Conservation (phyloP, 140 eudicot genomes). For the Senecio squalidus region DNA sequence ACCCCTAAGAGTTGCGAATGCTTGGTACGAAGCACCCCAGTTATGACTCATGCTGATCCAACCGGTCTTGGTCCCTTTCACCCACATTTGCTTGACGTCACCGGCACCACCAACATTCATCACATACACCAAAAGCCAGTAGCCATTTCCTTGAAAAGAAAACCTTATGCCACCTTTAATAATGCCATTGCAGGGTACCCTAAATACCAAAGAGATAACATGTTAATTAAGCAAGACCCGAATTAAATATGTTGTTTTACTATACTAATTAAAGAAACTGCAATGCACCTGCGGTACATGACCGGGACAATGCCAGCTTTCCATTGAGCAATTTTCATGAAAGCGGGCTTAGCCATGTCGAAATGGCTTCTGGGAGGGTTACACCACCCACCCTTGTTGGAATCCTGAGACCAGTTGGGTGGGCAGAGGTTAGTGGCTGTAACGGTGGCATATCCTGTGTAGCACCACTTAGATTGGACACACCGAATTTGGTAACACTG, state of each 20-base stretch:
- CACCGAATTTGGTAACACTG: constrained; percentile 64
- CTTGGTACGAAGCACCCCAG: constrained; percentile 42
- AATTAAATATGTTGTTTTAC: background rate
- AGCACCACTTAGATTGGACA: constrained; percentile 50
- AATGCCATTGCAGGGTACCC: constrained; percentile 52
- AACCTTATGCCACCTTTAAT: constrained; percentile 50
- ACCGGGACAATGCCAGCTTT: constrained; percentile 78
- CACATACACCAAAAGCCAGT: constrained; percentile 64
- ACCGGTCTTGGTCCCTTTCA: constrained; percentile 55
- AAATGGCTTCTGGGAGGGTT: constrained; percentile 76
- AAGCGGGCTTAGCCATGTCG: constrained; percentile 76
- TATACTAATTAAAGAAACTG: background rate
- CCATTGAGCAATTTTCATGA: constrained; percentile 75
- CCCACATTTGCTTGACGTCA: constrained; percentile 44
- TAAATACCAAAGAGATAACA: background rate
- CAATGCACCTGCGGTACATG: constrained; percentile 58
- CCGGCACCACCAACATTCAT: constrained; percentile 80
- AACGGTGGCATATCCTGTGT: constrained; percentile 33
- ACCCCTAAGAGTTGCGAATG: background rate
- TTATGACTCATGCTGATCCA: constrained; percentile 74
- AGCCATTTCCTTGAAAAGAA: constrained; percentile 49
- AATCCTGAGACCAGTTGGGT: constrained; percentile 57
- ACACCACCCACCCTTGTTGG: constrained; percentile 81
- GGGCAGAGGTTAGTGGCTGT: constrained; percentile 89
- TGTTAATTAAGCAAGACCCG: background rate